Conservation (phyloP, 345 rosid species). For the Mangifera indica region DNA sequence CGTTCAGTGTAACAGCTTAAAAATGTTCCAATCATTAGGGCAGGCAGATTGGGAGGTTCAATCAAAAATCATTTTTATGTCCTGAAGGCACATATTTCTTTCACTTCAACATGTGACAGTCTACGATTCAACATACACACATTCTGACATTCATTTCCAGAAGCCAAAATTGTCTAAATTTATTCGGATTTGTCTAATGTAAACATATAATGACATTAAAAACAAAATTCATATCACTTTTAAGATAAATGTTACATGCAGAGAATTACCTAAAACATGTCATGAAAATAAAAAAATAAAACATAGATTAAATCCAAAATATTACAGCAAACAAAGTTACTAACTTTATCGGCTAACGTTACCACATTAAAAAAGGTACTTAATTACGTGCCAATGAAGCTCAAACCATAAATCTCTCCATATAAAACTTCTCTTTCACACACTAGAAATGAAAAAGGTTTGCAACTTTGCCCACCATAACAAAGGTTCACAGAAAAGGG, state of each 20-base stretch:
- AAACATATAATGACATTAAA: background rate
- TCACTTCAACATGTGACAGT: background rate
- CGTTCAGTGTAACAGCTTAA: background rate
- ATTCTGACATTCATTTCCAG: too few species aligned
- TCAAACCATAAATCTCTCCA: background rate
- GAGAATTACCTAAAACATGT: background rate
- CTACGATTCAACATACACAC: background rate
- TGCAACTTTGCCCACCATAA: constrained; percentile 5
- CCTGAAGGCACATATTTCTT: background rate
- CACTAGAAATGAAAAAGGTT: background rate
- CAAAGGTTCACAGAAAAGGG: background rate
- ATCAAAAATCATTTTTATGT: background rate
- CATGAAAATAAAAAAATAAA: constrained; percentile 6
- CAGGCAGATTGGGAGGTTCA: background rate
- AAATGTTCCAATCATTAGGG: background rate
- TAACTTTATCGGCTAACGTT: background rate
- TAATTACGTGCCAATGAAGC: background rate
- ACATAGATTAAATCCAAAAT: constrained; percentile 7
- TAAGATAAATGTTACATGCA: background rate
- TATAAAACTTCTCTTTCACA: background rate
- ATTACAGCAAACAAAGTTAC: background rate
- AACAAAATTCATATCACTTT: background rate
- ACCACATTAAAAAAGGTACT: background rate
- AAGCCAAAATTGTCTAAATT: background rate
- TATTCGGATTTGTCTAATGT: background rate